A percentile compares a stretch with the other conserved stretches of the same genome.
Conservation (phyloP, 805 yeast genomes). For the Starmerella vaccinii region DNA sequence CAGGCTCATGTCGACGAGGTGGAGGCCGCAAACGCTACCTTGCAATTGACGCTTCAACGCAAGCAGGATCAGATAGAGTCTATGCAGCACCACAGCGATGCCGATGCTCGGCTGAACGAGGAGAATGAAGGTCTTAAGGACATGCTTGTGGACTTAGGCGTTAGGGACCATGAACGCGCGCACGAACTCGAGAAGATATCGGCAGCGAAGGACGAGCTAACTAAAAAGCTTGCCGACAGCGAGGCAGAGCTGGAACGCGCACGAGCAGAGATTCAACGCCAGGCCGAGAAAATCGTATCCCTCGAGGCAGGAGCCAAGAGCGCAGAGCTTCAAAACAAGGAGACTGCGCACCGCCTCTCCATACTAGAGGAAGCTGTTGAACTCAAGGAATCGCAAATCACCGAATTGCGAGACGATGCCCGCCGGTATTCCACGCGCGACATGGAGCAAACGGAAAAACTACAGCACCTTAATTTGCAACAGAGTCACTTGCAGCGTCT, state of each 20-base stretch:
- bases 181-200: neutral
- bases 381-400: neutral
- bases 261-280: neutral
- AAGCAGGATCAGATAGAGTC: neutral
- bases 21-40: neutral
- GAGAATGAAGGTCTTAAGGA: slow-evolving; percentile 2
- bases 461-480: neutral
- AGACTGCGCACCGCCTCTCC: neutral
- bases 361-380: neutral
- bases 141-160: slow-evolving; percentile 4
- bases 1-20: neutral
- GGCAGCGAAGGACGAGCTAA: neutral
- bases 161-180: neutral
- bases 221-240: neutral
- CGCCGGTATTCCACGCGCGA: neutral
- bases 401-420: neutral
- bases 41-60: neutral
- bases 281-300: neutral
- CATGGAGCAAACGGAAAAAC: neutral
- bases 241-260: neutral
- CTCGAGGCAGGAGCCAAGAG: neutral
- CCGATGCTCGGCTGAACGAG: neutral
- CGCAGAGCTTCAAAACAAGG: neutral
- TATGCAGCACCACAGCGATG: neutral
- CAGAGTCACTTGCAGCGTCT: neutral